phyloP scores from a whole-genome alignment of 139 green algal genomes.

The Gonium pectorale region DNA sequence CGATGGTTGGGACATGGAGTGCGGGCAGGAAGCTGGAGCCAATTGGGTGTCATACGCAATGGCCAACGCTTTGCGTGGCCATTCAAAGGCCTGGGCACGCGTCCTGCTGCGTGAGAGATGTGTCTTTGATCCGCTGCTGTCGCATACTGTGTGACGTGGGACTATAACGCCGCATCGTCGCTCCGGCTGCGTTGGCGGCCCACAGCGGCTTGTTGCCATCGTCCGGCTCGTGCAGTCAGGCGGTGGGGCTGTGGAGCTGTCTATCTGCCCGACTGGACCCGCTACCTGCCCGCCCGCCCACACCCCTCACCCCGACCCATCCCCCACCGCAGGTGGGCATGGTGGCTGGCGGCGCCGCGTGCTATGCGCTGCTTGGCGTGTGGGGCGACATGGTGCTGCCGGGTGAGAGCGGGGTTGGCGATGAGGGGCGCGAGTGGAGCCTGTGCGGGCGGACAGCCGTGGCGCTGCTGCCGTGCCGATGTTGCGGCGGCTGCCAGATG shows the following conservation, averaged over 20 bases:
- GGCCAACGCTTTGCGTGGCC: too few relatives aligned
- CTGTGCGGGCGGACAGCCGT: neutral
- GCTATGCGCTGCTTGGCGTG: slow-evolving; percentile 33
- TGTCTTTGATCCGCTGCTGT: too few relatives aligned
- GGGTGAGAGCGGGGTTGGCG: neutral
- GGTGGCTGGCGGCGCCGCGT: slow-evolving; percentile 23
- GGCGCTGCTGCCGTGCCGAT: neutral
- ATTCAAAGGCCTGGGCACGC: too few relatives aligned
- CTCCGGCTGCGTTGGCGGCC: neutral
- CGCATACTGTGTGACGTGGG: too few relatives aligned
- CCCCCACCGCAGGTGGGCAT: slow-evolving; percentile 12
- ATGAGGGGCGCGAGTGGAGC: neutral
- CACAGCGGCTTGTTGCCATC: neutral
- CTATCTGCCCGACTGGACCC: neutral
- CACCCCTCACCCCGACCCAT: neutral
- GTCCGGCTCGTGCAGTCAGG: neutral
- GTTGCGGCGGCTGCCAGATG: neutral
- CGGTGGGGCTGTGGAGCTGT: neutral
- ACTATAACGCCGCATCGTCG: neutral
- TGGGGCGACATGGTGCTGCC: slow-evolving; percentile 27
- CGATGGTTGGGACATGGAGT: too few relatives aligned
- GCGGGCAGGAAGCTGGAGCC: too few relatives aligned
- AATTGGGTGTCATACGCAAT: too few relatives aligned
- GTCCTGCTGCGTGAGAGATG: too few relatives aligned
- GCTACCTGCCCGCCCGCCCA: neutral